Conservation (phyloP, 495 filamentous ascomycete species). For the Aspergillus egyptiacus region DNA sequence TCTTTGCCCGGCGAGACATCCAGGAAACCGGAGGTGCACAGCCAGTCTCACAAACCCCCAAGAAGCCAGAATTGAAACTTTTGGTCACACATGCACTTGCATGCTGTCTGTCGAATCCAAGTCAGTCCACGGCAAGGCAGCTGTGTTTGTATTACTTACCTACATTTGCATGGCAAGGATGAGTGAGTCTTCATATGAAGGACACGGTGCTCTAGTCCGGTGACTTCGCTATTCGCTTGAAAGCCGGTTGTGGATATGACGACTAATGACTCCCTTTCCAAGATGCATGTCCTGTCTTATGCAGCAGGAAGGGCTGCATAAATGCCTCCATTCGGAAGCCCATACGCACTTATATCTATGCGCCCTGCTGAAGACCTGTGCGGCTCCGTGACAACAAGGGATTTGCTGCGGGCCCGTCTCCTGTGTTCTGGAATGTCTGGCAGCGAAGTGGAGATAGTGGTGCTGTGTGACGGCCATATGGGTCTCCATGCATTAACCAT, state of each 20-base stretch:
- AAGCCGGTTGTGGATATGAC: neutral
- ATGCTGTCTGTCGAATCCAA: neutral
- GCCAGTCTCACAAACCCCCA: neutral
- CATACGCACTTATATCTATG: neutral
- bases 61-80: neutral
- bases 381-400: conserved; percentile 12
- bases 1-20: neutral
- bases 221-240: neutral
- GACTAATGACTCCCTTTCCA: neutral
- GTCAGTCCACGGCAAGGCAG: neutral
- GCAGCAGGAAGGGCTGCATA: neutral
- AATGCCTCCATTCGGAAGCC: neutral
- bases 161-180: neutral
- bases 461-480: conserved; percentile 4
- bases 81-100: neutral
- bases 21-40: neutral
- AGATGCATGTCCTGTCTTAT: neutral
- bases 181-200: neutral
- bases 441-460: conserved; percentile 1
- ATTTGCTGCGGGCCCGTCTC: neutral
- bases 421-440: conserved; percentile 1
- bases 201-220: neutral
- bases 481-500: neutral
- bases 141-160: conserved; percentile 2
- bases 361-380: neutral